Base-by-base conservation (phyloP, 1,284 basidiomycete species). In the Cryptococcus depauperatus region DNA sequence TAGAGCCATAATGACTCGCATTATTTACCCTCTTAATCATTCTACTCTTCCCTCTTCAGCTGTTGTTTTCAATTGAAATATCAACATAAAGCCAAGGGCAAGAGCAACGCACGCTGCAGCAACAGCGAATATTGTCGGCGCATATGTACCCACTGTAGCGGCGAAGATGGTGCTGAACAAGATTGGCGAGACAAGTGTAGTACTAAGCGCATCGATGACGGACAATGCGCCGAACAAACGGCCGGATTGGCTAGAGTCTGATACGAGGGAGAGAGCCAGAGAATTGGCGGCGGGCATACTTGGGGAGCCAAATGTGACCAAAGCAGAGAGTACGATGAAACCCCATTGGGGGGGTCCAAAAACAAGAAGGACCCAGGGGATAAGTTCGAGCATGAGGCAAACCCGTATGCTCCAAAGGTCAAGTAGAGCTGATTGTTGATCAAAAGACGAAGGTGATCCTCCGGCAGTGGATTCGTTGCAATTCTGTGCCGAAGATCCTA, bases 281-380 rank as follows among this genome's bases (percentile, higher is more conserved):
- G 65, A 68, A 40, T 65, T 67, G 30, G 54, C 46, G 5, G 68
- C 66, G 1, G 71, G 63, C 11, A 43, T 41, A 3, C 53, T 43
- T 4, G 62, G 60, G 1, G 61, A 47, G 14, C 66, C 69, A 22
- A 71, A 51, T 0, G 64, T 60, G 10, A 61, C 26, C 2, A 64
- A 13, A 1, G 51, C 49, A 8, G 64, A 60, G 19, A 59, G 42
- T 5, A 58, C 14, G 33, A 72, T 47, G 52, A 70, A 71, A 21
- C 57, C 40, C 14, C 42, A 41, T 16, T 55, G 35, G 19, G 48
- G 39, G 7, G 53, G 46, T 44, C 59, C 52, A 39, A 62, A 35
- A 2, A 59, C 50, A 71, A 85, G 76, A 28, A 75, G 50, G 13
- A 72, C 51, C 58, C 80, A 83, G 9, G 75, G 69, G 37, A 79